Base-by-base conservation (phyloP, 176 grass and related monocot genomes). In the Oryza punctata region DNA sequence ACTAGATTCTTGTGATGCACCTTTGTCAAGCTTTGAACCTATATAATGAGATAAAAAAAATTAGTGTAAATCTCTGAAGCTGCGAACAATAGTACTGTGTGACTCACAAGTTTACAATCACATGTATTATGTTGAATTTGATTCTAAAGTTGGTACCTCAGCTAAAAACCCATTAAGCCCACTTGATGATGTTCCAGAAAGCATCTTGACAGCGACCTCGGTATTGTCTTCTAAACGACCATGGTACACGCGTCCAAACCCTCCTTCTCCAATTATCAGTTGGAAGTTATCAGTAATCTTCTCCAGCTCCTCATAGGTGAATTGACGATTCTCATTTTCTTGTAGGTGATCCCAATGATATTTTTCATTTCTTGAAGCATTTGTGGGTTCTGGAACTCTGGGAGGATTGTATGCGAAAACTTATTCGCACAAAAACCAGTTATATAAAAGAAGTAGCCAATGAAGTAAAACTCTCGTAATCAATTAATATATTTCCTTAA, bases 151-250 rank as follows among this genome's bases (percentile, higher is more conserved):
- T 0, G 7, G 0, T 75, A 90, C 88, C 89, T 91, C 89, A 6
- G 85, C 69, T 15, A 91, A 46, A 43, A 91, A 84, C 18, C 84
- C 63, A 27, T 76, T 63, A 4, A 79, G 57, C 3, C 80, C 85
- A 16, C 46, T 70, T 1, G 54, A 70, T 2, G 85, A 80, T 76
- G 74, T 65, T 50, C 84, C 50, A 18, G 85, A 84, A 0, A 57
- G 84, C 65, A 71, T 76, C 81, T 91, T 91, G 13, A 91, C 76
- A 87, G 85, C 85, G 67, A 87, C 81, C 23, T 87, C 76, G 7
- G 70, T 77, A 6, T 0, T 3, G 0, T 87, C 40, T 81, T 84
- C 70, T 43, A 87, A 68, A 18, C 30, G 18, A 0, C 89, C 89
- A 9, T 91, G 66, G 54, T 87, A 91, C n/a, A 91, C 81, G 2